Evolutionary conservation across 306 rosid genomes (phyloP).

Genomic region (Prunus dulcis): DNA sequence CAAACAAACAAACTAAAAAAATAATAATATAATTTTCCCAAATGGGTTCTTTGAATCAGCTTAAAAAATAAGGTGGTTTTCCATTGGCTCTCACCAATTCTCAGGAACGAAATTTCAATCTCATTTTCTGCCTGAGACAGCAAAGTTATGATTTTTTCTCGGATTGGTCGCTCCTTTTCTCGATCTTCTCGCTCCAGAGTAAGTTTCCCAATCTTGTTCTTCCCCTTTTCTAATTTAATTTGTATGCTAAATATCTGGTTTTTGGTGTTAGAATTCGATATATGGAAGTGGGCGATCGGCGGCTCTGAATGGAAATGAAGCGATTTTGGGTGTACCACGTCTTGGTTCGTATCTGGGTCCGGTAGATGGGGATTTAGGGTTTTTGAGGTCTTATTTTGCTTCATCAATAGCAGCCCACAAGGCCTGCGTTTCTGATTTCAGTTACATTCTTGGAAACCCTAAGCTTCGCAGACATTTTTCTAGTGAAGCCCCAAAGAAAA

Average conservation of each 20-base stretch:
- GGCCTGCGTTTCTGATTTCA: conserved; percentile 39
- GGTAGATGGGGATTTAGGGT: conserved; percentile 53
- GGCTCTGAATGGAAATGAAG: conserved; percentile 27
- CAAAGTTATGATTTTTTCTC: conserved; percentile 52
- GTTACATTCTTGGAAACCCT: conserved; percentile 54
- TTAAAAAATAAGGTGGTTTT: not conserved
- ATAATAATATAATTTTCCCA: not conserved
- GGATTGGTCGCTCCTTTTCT: conserved; percentile 60
- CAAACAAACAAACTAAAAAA: not conserved
- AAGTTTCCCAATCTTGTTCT: conserved; percentile 4
- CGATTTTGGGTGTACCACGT: conserved; percentile 29
- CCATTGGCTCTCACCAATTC: conserved; percentile 13
- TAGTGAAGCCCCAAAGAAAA: conserved; percentile 80
- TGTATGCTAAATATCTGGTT: not conserved
- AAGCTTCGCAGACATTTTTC: conserved; percentile 58
- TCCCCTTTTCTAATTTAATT: not conserved
- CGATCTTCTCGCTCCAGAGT: conserved; percentile 65
- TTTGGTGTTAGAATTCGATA: conserved; percentile 46
- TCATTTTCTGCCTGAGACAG: not conserved
- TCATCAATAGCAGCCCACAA: conserved; percentile 40
- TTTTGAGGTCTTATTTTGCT: conserved; percentile 51
- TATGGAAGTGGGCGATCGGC: conserved; percentile 49
- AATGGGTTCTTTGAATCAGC: conserved; percentile 18
- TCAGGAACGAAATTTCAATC: not conserved
- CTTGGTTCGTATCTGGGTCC: conserved; percentile 38